Conservation (phyloP, 176 grass and related monocot genomes). For the Raddia distichophylla region DNA sequence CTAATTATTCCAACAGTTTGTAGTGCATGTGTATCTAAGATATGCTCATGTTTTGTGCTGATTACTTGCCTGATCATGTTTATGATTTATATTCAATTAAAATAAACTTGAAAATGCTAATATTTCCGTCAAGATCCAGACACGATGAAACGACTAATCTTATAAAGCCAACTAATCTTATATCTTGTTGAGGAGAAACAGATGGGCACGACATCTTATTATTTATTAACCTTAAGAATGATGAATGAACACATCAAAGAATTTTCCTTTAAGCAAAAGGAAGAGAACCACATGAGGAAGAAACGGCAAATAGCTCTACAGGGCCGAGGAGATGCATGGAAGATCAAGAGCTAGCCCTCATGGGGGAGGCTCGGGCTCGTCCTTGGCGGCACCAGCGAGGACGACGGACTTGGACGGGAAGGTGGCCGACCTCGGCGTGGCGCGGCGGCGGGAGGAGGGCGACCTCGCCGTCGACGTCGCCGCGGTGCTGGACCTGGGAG, state of each 20-base stretch:
- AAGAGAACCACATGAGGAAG: not conserved
- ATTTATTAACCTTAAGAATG: too few relatives aligned
- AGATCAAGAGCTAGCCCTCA: not conserved
- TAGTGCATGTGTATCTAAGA: too few relatives aligned
- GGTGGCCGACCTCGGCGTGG: slow-evolving; percentile 15
- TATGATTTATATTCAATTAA: too few relatives aligned
- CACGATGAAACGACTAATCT: too few relatives aligned
- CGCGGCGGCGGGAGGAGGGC: not conserved
- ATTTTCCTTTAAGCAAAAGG: not conserved
- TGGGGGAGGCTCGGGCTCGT: not conserved
- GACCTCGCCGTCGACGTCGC: not conserved
- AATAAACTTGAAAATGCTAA: too few relatives aligned
- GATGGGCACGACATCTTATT: too few relatives aligned
- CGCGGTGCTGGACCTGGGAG: slow-evolving; percentile 24
- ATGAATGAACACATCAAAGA: not conserved
- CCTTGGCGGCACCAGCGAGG: not conserved
- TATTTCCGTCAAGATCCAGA: too few relatives aligned
- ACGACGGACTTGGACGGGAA: slow-evolving; percentile 15
- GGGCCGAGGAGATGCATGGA: not conserved
- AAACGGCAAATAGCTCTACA: slow-evolving; percentile 1
- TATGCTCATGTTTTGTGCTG: too few relatives aligned
- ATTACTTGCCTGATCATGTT: too few relatives aligned
- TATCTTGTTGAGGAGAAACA: not conserved
- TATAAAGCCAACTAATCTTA: not conserved
- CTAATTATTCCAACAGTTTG: too few relatives aligned